phyloP scores from a whole-genome alignment of 78 protist species.

The Polysphondylium violaceum region DNA sequence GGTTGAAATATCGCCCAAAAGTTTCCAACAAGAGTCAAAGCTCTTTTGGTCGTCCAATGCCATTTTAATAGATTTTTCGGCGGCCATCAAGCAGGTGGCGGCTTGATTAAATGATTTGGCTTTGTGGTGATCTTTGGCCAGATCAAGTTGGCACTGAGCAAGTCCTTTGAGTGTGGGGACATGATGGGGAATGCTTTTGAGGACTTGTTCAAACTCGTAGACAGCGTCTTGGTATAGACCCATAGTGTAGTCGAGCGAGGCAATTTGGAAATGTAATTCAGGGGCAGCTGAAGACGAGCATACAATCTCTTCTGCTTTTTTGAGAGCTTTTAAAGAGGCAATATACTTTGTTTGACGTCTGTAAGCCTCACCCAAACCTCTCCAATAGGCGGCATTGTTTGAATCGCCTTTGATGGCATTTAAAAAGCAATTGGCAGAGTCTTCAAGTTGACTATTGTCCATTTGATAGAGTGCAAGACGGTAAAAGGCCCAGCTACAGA shows the following conservation, averaged over 20 bases:
- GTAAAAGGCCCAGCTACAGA: slow-evolving; percentile 74
- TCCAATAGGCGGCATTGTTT: slow-evolving; percentile 34
- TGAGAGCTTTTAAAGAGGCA: slow-evolving; percentile 67
- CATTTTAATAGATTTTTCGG: background rate
- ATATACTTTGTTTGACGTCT: slow-evolving; percentile 71
- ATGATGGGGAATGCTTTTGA: background rate
- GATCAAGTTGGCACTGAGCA: slow-evolving; percentile 47
- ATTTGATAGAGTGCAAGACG: slow-evolving; percentile 75
- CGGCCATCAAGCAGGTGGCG: background rate
- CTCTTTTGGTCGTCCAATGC: slow-evolving; percentile 14
- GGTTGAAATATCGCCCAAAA: slow-evolving; percentile 49
- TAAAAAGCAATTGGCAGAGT: slow-evolving; percentile 1
- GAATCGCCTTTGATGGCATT: slow-evolving; percentile 59
- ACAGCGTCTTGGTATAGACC: slow-evolving; percentile 52
- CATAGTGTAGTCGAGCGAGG: slow-evolving; percentile 41
- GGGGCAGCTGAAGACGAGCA: background rate
- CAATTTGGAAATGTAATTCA: slow-evolving; percentile 65
- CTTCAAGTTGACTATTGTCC: slow-evolving; percentile 51
- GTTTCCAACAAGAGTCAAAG: slow-evolving; percentile 21
- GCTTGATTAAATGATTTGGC: background rate
- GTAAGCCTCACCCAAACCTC: slow-evolving; percentile 74
- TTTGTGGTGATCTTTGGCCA: slow-evolving; percentile 9
- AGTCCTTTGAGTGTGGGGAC: slow-evolving; percentile 72
- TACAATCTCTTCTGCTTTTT: slow-evolving; percentile 47
- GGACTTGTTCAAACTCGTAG: slow-evolving; percentile 35